Conservation (phyloP, 345 rosid species). For the Triadica sebifera region DNA sequence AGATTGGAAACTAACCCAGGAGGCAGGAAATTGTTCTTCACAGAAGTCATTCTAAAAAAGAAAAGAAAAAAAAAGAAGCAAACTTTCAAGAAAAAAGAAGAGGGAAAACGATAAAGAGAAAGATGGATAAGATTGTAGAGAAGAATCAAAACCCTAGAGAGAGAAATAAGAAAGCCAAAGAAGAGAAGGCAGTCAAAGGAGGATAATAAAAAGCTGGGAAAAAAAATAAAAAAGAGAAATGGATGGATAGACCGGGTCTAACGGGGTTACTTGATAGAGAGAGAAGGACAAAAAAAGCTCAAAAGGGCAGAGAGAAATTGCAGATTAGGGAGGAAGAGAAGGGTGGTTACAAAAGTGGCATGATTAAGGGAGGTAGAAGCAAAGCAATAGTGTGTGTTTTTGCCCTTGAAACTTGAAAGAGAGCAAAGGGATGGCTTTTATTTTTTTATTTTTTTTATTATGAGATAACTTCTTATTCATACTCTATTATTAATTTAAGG, state of each 20-base stretch:
- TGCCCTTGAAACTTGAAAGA: neutral
- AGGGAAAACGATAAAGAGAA: neutral
- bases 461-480: no score
- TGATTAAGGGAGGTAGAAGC: slow-evolving; percentile 6
- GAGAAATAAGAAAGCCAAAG: slow-evolving; percentile 6
- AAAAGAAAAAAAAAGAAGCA: neutral
- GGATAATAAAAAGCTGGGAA: neutral
- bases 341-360: neutral
- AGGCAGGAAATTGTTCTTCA: slow-evolving; percentile 59
- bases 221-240: slow-evolving; percentile 3
- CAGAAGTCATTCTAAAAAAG: slow-evolving; percentile 38
- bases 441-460: neutral
- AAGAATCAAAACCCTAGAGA: slow-evolving; percentile 38
- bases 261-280: slow-evolving; percentile 18
- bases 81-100: neutral
- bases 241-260: slow-evolving; percentile 30
- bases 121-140: neutral
- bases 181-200: neutral
- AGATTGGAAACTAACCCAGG: slow-evolving; percentile 83
- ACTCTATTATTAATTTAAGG: no score
- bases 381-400: neutral
- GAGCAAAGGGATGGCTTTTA: neutral
- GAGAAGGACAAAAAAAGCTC: neutral
- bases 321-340: slow-evolving; percentile 11
- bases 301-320: neutral